Percentiles rank a stretch among this genome's conserved stretches.
phyloP scores from a whole-genome alignment of 2,329 filamentous ascomycete genomes.

The Scedosporium apiospermum region DNA sequence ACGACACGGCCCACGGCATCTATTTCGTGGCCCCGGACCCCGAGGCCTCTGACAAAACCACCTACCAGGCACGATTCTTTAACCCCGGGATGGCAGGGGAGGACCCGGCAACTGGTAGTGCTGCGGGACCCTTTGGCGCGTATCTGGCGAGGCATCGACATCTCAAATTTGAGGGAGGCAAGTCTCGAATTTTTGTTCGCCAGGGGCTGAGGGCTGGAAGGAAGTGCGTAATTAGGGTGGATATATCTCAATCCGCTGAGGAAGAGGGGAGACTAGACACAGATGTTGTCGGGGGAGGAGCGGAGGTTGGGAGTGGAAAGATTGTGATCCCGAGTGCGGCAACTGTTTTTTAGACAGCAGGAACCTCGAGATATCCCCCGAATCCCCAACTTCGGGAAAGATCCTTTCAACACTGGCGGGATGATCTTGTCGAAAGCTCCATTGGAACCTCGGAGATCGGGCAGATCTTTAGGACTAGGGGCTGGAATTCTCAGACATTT shows the following conservation, averaged over 20 bases:
- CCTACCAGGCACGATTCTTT: constrained; percentile 14
- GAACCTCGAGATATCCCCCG: too few species aligned
- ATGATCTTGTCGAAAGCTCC: too few species aligned
- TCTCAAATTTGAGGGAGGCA: neutral
- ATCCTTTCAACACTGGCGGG: too few species aligned
- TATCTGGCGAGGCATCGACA: constrained; percentile 9
- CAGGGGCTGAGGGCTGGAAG: neutral
- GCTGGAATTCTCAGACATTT: too few species aligned
- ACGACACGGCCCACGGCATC: constrained; percentile 10
- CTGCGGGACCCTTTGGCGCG: constrained; percentile 12
- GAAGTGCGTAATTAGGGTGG: neutral
- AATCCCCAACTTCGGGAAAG: too few species aligned
- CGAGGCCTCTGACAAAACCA: neutral
- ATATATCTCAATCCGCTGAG: neutral
- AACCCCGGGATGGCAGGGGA: constrained; percentile 14
- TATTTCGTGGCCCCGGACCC: constrained; percentile 9
- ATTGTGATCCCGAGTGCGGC: neutral
- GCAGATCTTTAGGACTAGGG: too few species aligned
- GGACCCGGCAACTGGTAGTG: constrained; percentile 15
- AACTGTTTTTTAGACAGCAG: neutral
- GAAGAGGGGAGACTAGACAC: neutral
- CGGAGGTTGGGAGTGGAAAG: neutral
- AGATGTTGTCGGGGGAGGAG: neutral
- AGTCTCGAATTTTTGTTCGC: neutral
- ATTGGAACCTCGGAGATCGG: too few species aligned